These are phyloP conservation scores for Rhizoctonia solani DNA, from an alignment of 1,284 basidiomycete genomes.

Conservation along the genomic window DNA sequence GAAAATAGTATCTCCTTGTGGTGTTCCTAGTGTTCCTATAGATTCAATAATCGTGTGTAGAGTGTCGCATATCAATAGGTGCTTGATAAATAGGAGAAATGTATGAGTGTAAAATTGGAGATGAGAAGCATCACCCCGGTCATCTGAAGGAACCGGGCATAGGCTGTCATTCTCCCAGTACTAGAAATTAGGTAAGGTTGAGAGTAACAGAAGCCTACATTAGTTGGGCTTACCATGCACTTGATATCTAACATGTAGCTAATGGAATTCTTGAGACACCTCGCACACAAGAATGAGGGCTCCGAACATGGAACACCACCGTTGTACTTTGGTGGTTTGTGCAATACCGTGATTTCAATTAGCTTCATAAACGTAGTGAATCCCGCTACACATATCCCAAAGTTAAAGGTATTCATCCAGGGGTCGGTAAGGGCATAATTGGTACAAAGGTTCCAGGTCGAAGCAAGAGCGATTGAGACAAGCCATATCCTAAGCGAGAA, in stretches of 20 bases:
- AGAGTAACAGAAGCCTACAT: background rate
- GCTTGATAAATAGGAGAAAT: background rate
- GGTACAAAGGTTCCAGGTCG: constrained; percentile 26
- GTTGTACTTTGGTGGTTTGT: constrained; percentile 25
- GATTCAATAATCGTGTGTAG: background rate
- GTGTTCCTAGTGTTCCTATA: constrained; percentile 8
- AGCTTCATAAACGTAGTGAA: constrained; percentile 37
- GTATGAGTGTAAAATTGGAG: constrained; percentile 14
- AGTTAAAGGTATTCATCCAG: constrained; percentile 33
- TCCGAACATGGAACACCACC: background rate
- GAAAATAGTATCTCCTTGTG: constrained; percentile 22
- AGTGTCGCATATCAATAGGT: constrained; percentile 7
- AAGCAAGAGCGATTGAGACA: constrained; percentile 25
- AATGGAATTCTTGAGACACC: constrained; percentile 7
- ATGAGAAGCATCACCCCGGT: constrained; percentile 6
- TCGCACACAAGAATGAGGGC: background rate
- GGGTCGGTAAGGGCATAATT: constrained; percentile 29
- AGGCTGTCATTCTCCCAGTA: constrained; percentile 20
- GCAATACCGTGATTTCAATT: constrained; percentile 21
- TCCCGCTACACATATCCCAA: constrained; percentile 28
- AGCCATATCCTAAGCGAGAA: constrained; percentile 29
- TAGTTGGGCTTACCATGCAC: background rate
- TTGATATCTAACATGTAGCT: constrained; percentile 6
- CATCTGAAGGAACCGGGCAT: background rate
- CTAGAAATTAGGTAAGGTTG: background rate